Percentiles rank a stretch among this genome's conserved stretches.
Conservation (phyloP, 2,329 filamentous ascomycete genomes). For the Emmonsiellopsis sp. region DNA sequence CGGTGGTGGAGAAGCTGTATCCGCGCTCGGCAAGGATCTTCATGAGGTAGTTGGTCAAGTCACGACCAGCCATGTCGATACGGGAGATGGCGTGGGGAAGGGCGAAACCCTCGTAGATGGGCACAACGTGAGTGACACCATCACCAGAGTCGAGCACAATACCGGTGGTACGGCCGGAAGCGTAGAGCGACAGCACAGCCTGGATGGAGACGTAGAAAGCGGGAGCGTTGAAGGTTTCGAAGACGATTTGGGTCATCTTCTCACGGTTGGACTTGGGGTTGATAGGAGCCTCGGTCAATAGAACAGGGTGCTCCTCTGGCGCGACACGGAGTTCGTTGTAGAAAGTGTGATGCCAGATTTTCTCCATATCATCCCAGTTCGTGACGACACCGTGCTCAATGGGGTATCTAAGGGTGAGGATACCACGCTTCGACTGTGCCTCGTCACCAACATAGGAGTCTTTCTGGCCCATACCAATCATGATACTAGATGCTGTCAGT, state of each 20-base stretch:
- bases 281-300: slow-evolving; percentile 98
- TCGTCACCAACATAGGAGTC: slow-evolving; percentile 99
- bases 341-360: slow-evolving; percentile 99
- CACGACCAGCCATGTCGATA: slow-evolving; percentile 99
- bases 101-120: slow-evolving; percentile 99
- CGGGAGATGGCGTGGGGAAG: slow-evolving; percentile 99
- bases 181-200: slow-evolving; percentile 98
- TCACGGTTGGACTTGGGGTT: slow-evolving; percentile 99
- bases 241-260: slow-evolving; percentile 99
- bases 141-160: slow-evolving; percentile 99
- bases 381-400: slow-evolving; percentile 99
- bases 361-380: slow-evolving; percentile 99
- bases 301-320: slow-evolving; percentile 98
- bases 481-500: slow-evolving; percentile 64
- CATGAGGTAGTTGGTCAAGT: slow-evolving; percentile 98
- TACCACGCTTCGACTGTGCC: slow-evolving; percentile 99
- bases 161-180: slow-evolving; percentile 99
- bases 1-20: slow-evolving; percentile 99
- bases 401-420: slow-evolving; percentile 97
- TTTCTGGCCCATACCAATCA: slow-evolving; percentile 99
- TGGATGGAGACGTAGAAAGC: slow-evolving; percentile 99
- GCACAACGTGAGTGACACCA: slow-evolving; percentile 99
- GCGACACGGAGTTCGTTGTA: slow-evolving; percentile 99
- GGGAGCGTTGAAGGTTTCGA: slow-evolving; percentile 99
- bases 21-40: slow-evolving; percentile 99